phyloP scores from a whole-genome alignment of 202 grass and related monocot genomes.

The Panicum virgatum region DNA sequence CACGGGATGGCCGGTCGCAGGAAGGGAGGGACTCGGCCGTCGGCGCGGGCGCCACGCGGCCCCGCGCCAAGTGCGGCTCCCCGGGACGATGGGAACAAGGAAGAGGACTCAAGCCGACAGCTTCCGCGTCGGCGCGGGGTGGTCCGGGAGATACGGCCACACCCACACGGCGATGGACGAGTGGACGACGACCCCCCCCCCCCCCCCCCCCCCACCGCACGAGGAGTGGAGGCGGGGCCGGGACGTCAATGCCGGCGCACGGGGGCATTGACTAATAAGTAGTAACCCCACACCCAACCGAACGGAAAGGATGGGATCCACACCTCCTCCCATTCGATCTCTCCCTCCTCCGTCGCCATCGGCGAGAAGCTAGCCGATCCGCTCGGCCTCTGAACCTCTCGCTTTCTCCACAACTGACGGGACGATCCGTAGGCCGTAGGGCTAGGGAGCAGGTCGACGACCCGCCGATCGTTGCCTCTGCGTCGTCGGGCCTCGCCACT shows the following conservation, averaged over 20 bases:
- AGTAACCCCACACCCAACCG: not conserved
- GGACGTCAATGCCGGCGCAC: conserved; percentile 19
- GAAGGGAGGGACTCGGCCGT: not conserved
- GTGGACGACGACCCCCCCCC: too few species aligned
- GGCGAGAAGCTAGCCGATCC: not conserved
- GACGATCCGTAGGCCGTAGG: not conserved
- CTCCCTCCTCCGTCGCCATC: not conserved
- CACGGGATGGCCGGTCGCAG: not conserved
- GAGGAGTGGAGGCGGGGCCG: not conserved
- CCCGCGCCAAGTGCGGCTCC: not conserved
- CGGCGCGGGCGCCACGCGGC: not conserved
- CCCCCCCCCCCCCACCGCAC: not conserved
- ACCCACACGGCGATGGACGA: not conserved
- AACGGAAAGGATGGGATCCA: not conserved
- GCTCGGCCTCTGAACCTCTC: not conserved
- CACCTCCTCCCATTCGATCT: not conserved
- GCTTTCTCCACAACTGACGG: not conserved
- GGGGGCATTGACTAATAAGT: not conserved
- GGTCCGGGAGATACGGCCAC: not conserved
- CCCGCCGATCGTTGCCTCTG: not conserved
- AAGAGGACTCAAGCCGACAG: not conserved
- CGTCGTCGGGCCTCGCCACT: not conserved
- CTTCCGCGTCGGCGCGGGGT: conserved; percentile 20
- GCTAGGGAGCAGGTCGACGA: not conserved
- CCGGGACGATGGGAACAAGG: not conserved